Conservation (phyloP, 768 basidiomycete genomes). For the Tulasnella sp. region DNA sequence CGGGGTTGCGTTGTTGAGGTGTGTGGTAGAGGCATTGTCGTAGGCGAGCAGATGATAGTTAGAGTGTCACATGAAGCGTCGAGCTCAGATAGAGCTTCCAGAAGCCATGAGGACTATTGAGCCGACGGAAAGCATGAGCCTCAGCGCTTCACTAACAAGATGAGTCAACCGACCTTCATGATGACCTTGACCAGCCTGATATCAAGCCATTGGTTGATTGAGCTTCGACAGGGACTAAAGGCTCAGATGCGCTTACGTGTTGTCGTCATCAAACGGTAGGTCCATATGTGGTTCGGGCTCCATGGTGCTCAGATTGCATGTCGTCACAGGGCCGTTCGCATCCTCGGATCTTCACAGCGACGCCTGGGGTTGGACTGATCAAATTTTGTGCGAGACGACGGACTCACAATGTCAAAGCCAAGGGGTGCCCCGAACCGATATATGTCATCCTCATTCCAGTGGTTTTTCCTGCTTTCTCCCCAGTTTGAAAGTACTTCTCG, state of each 20-base stretch:
- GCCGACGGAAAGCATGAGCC: too few relatives aligned
- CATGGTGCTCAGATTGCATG: conserved; percentile 77
- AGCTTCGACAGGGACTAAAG: background rate
- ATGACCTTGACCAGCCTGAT: conserved; percentile 68
- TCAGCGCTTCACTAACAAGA: background rate
- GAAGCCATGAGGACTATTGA: conserved; percentile 74
- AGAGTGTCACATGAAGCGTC: conserved; percentile 81
- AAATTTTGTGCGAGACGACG: conserved; percentile 2
- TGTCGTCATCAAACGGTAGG: conserved; percentile 61
- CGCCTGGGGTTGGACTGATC: too few relatives aligned
- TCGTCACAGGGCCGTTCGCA: conserved; percentile 69
- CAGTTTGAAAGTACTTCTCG: conserved; percentile 18
- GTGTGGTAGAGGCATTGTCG: conserved; percentile 25
- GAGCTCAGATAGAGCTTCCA: conserved; percentile 83
- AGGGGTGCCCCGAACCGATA: conserved; percentile 62
- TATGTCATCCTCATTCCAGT: conserved; percentile 85
- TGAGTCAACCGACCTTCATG: conserved; percentile 48
- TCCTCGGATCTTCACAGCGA: conserved; percentile 52
- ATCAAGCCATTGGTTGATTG: background rate
- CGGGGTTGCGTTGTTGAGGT: background rate
- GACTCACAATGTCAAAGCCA: conserved; percentile 68
- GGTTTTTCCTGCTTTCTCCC: conserved; percentile 33
- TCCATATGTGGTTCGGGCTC: conserved; percentile 67
- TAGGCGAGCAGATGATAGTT: conserved; percentile 70
- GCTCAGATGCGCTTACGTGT: conserved; percentile 40